Evolutionary conservation across 2,329 filamentous ascomycete species (phyloP).

Genomic region (Paracoccidioides lutzii): DNA sequence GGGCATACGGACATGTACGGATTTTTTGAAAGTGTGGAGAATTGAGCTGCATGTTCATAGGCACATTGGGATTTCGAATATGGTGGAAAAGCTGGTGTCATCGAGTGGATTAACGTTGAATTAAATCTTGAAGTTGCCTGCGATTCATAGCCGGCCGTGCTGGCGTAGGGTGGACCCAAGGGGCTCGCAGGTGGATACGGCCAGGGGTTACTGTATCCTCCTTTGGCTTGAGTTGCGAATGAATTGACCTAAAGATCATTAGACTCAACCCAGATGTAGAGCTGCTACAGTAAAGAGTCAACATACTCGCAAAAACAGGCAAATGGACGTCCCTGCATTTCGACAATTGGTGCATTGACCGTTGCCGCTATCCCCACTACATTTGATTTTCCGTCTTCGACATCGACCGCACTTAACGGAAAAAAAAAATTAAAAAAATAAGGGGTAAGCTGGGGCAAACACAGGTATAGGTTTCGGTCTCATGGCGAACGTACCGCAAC

Average conservation of each 20-base stretch:
- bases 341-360: slow-evolving; percentile 77
- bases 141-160: background rate
- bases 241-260: slow-evolving; percentile 22
- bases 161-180: slow-evolving; percentile 9
- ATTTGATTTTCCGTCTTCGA: slow-evolving; percentile 87
- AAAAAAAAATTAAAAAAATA: background rate
- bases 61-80: slow-evolving; percentile 3
- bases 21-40: background rate
- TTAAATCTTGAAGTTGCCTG: slow-evolving; percentile 3
- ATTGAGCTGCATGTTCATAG: slow-evolving; percentile 5
- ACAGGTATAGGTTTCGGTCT: background rate
- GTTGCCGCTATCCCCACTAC: slow-evolving; percentile 69
- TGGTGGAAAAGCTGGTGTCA: background rate
- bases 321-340: slow-evolving; percentile 51
- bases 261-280: background rate
- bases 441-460: background rate
- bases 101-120: slow-evolving; percentile 1
- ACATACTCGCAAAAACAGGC: slow-evolving; percentile 66
- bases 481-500: slow-evolving; percentile 33
- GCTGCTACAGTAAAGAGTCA: background rate
- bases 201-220: slow-evolving; percentile 14
- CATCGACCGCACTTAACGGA: slow-evolving; percentile 61
- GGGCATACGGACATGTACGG: slow-evolving; percentile 14
- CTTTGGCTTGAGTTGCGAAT: slow-evolving; percentile 17
- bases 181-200: slow-evolving; percentile 17